phyloP scores from a whole-genome alignment of 441 rosid species.

The Arabidopsis lyrata region DNA sequence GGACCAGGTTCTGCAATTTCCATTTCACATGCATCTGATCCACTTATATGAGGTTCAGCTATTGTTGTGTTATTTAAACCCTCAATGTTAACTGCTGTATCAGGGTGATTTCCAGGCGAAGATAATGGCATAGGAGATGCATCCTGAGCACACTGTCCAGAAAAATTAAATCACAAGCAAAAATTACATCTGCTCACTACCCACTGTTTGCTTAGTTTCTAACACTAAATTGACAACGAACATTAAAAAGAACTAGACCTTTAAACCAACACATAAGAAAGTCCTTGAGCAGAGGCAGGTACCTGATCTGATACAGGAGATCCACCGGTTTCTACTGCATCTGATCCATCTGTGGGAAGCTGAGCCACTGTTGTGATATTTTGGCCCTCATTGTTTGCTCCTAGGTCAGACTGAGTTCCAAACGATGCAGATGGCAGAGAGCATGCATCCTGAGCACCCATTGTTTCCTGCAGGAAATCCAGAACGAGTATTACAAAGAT shows the following conservation, averaged over 20 bases:
- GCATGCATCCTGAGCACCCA: conserved; percentile 31
- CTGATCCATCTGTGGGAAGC: conserved; percentile 22
- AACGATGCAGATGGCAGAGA: conserved; percentile 34
- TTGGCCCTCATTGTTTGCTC: conserved; percentile 29
- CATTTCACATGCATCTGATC: conserved; percentile 44
- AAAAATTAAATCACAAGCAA: conserved; percentile 19
- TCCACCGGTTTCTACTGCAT: conserved; percentile 29
- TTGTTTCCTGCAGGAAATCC: conserved; percentile 22
- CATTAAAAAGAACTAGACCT: neutral
- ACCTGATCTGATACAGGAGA: conserved; percentile 36
- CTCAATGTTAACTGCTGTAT: conserved; percentile 46
- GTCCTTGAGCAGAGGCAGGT: conserved; percentile 17
- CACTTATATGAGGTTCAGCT: conserved; percentile 44
- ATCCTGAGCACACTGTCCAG: conserved; percentile 47
- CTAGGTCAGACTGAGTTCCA: conserved; percentile 39
- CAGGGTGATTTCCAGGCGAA: conserved; percentile 44
- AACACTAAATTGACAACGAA: neutral
- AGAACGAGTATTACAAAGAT: conserved; percentile 28
- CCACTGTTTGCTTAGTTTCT: conserved; percentile 9
- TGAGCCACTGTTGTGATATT: conserved; percentile 28
- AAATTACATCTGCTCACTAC: conserved; percentile 12
- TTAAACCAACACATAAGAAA: conserved; percentile 2
- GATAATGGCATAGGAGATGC: conserved; percentile 41
- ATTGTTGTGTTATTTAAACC: conserved; percentile 42
- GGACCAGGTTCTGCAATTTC: conserved; percentile 39